A percentile compares a stretch with the other conserved stretches of the same genome.
phyloP scores from a whole-genome alignment of 495 filamentous ascomycete genomes.

The Glutinoglossum americanum region DNA sequence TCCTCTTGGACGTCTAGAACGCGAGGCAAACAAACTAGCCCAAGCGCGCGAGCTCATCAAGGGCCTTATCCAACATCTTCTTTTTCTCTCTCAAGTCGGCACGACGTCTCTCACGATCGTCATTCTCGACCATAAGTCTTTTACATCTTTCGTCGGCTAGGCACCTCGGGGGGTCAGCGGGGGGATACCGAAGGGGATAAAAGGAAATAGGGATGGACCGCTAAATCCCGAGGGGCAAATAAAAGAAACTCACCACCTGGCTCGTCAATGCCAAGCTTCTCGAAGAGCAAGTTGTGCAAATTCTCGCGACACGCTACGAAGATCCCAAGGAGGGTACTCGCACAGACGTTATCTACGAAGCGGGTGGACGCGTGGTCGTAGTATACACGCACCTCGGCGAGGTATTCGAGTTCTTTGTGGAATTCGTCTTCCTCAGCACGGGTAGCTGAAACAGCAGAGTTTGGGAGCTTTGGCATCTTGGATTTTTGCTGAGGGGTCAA shows the following conservation, averaged over 20 bases:
- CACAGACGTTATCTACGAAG: constrained; percentile 5
- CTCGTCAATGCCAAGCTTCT: not conserved
- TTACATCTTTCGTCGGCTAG: not conserved
- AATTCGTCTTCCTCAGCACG: not conserved
- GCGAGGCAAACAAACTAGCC: not conserved
- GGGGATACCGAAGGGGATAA: no score
- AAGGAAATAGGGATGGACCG: no score
- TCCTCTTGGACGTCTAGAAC: no score
- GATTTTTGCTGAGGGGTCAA: not conserved
- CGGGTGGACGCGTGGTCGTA: constrained; percentile 3
- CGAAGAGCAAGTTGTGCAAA: not conserved
- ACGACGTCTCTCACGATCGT: not conserved
- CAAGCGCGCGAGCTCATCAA: not conserved
- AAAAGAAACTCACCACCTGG: not conserved
- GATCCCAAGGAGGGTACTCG: not conserved
- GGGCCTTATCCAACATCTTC: not conserved
- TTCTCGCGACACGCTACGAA: not conserved
- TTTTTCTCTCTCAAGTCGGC: not conserved
- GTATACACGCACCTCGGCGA: constrained; percentile 2
- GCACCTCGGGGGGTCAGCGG: no score
- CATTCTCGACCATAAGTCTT: not conserved
- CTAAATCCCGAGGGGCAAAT: no score
- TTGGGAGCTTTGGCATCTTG: not conserved
- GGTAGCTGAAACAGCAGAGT: not conserved
- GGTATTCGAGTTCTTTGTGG: constrained; percentile 1